Conservation (phyloP, 352 stramenopile genomes). For the Globisporangium radiosum region DNA sequence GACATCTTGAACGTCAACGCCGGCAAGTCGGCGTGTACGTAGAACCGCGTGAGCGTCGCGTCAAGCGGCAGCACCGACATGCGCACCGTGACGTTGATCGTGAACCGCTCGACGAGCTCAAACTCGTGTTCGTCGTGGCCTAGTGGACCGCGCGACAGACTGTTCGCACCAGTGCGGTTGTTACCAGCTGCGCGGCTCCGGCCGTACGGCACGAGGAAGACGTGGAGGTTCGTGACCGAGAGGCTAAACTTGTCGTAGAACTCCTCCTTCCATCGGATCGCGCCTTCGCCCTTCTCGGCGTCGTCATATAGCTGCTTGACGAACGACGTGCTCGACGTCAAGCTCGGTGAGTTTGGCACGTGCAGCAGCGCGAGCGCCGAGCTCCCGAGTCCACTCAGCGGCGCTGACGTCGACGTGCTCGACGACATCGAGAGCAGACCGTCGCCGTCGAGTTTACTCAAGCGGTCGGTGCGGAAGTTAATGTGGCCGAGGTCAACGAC, state of each 20-base stretch:
- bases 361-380: constrained; percentile 35
- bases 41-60: constrained; percentile 75
- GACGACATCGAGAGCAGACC: constrained; percentile 25
- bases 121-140: constrained; percentile 55
- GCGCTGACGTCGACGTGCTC: constrained; percentile 17
- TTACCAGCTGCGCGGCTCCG: constrained; percentile 10
- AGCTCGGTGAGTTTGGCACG: constrained; percentile 32
- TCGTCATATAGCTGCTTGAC: constrained; percentile 85
- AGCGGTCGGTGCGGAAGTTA: constrained; percentile 73
- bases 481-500: constrained; percentile 81
- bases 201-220: constrained; percentile 72
- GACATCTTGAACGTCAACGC: constrained; percentile 82
- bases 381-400: constrained; percentile 21
- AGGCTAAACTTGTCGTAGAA: constrained; percentile 90
- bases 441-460: constrained; percentile 73
- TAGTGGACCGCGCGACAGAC: constrained; percentile 12
- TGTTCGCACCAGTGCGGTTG: neutral
- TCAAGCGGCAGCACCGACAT: constrained; percentile 83
- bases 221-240: constrained; percentile 76
- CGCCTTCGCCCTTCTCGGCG: constrained; percentile 72
- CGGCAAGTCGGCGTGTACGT: constrained; percentile 77
- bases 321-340: constrained; percentile 62
- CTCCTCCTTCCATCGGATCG: constrained; percentile 86
- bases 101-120: constrained; percentile 80
- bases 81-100: constrained; percentile 80